Conservation (phyloP, 2,329 filamentous ascomycete species). For the Colletotrichum musicola region DNA sequence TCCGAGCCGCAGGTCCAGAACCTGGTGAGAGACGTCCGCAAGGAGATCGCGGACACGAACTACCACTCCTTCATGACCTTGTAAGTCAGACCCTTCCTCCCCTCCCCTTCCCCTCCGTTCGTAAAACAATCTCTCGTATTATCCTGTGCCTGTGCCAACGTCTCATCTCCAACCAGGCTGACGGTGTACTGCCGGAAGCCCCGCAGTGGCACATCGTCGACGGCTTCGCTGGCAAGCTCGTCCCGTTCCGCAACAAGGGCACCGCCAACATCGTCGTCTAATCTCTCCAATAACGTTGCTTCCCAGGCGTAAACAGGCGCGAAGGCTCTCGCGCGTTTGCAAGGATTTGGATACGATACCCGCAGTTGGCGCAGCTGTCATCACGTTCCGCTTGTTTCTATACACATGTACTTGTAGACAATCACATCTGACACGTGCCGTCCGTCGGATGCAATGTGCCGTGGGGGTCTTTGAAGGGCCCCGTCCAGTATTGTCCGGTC, state of each 20-base stretch:
- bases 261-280: slow-evolving; percentile 24
- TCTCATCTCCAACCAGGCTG: slow-evolving; percentile 44
- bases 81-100: slow-evolving; percentile 42
- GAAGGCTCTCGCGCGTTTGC: not conserved
- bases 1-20: slow-evolving; percentile 47
- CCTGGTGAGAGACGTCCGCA: slow-evolving; percentile 49
- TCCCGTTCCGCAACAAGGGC: slow-evolving; percentile 27
- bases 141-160: slow-evolving; percentile 42
- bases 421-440: not conserved
- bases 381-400: not conserved
- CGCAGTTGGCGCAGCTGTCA: not conserved
- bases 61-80: slow-evolving; percentile 55
- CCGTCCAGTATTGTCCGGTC: no score
- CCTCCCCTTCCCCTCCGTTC: slow-evolving; percentile 15
- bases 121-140: slow-evolving; percentile 42
- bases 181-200: slow-evolving; percentile 47
- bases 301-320: slow-evolving; percentile 6
- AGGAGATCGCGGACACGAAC: slow-evolving; percentile 49
- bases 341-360: slow-evolving; percentile 22
- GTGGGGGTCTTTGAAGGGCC: not conserved
- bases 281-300: slow-evolving; percentile 1
- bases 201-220: slow-evolving; percentile 41
- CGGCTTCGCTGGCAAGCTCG: slow-evolving; percentile 33
- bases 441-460: not conserved
- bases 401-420: not conserved